Conservation (phyloP, 805 yeast genomes). For the Wickerhamiella azymoides region DNA sequence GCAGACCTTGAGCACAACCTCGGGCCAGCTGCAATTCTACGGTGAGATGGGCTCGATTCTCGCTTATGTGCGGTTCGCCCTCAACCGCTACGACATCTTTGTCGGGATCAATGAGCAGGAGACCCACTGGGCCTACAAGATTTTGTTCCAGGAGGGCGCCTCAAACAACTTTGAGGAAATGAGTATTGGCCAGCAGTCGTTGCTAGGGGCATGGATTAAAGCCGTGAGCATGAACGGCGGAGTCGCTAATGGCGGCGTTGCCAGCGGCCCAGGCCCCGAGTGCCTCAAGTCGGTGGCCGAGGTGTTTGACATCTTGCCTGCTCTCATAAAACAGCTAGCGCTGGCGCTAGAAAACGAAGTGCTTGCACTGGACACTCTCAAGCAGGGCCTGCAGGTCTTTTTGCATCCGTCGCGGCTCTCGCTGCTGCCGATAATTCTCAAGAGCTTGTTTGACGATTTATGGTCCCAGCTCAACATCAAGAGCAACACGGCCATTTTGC, state of each 20-base stretch:
- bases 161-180: constrained; percentile 14
- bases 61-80: constrained; percentile 32
- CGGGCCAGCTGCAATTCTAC: neutral
- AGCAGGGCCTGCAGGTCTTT: constrained; percentile 76
- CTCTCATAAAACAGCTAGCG: constrained; percentile 25
- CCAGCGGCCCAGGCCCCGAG: constrained; percentile 65
- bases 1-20: constrained; percentile 4
- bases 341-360: constrained; percentile 40
- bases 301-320: constrained; percentile 54
- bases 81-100: constrained; percentile 26
- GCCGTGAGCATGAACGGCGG: too few species aligned
- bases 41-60: constrained; percentile 54
- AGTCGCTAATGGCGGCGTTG: too few species aligned
- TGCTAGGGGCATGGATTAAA: constrained; percentile 57
- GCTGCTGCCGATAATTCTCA: constrained; percentile 40
- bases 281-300: constrained; percentile 56
- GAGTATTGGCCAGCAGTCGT: constrained; percentile 19
- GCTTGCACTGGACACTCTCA: constrained; percentile 44
- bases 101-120: constrained; percentile 3
- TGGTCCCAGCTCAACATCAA: constrained; percentile 18
- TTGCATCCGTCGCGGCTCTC: constrained; percentile 62
- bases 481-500: neutral
- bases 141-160: constrained; percentile 11
- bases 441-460: constrained; percentile 34
- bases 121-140: constrained; percentile 10